phyloP scores from a whole-genome alignment of 1,139 yeast genomes.

The Geotrichum klebahnii region DNA sequence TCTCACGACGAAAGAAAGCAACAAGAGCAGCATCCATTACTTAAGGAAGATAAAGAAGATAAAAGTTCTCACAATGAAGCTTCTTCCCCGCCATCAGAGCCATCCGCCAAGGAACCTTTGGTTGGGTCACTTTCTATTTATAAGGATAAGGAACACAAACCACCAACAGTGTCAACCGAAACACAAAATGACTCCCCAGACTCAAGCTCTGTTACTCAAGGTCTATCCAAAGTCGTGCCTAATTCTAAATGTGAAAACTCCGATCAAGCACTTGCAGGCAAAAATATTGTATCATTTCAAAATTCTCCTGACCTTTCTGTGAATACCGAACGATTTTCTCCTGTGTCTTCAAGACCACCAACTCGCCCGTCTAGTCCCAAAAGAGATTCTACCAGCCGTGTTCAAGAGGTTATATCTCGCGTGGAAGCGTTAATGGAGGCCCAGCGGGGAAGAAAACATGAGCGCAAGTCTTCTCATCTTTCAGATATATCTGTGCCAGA shows the following conservation, averaged over 20 bases:
- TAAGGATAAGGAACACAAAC: too few relatives aligned
- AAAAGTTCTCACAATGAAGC: too few relatives aligned
- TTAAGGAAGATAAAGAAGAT: too few relatives aligned
- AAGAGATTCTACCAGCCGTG: slow-evolving; percentile 17
- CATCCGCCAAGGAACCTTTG: too few relatives aligned
- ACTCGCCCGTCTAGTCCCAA: slow-evolving; percentile 21
- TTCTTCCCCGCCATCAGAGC: too few relatives aligned
- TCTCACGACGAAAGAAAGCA: too few relatives aligned
- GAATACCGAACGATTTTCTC: slow-evolving; percentile 9
- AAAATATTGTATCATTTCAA: not conserved
- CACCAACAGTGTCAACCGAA: too few relatives aligned
- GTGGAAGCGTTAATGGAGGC: slow-evolving; percentile 17
- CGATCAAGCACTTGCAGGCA: not conserved
- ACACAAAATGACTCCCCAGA: too few relatives aligned
- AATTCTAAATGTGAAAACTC: not conserved
- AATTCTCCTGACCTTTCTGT: slow-evolving; percentile 11
- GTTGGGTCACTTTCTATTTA: too few relatives aligned
- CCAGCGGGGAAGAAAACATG: slow-evolving; percentile 2
- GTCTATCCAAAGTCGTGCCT: not conserved
- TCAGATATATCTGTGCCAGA: slow-evolving; percentile 16
- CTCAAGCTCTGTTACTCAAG: too few relatives aligned
- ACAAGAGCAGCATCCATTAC: too few relatives aligned
- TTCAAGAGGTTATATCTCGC: slow-evolving; percentile 22
- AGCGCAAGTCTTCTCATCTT: slow-evolving; percentile 11
- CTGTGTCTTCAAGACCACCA: slow-evolving; percentile 12